Evolutionary conservation across 352 stramenopile species (phyloP).

Genomic region (Labyrinthula sp.): DNA sequence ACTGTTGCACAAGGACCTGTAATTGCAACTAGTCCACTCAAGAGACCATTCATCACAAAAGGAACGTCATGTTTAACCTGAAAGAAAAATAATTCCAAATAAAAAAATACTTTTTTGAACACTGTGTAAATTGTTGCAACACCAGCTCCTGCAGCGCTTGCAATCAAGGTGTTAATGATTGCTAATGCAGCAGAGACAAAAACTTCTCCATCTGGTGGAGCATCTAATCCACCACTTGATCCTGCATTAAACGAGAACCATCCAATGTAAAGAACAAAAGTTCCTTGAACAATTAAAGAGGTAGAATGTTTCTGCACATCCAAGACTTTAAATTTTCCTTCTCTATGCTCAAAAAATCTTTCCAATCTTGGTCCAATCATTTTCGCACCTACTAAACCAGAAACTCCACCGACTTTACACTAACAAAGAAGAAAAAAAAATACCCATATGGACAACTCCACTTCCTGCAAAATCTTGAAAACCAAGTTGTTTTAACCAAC

Average conservation of each 20-base stretch:
- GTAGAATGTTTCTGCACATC: too few relatives aligned
- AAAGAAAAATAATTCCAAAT: too few relatives aligned
- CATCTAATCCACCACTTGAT: slow-evolving; percentile 20
- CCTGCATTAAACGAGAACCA: slow-evolving; percentile 37
- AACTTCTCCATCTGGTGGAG: neutral
- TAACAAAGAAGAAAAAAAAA: too few relatives aligned
- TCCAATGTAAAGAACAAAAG: slow-evolving; percentile 32
- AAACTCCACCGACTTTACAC: slow-evolving; percentile 41
- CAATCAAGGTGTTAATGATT: slow-evolving; percentile 26
- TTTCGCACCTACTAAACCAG: slow-evolving; percentile 42
- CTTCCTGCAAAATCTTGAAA: slow-evolving; percentile 47
- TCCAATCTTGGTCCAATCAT: slow-evolving; percentile 31
- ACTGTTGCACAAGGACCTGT: slow-evolving; percentile 35
- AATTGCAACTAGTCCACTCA: slow-evolving; percentile 40
- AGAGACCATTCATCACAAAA: slow-evolving; percentile 37
- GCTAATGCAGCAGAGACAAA: slow-evolving; percentile 7
- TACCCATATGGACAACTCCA: slow-evolving; percentile 47
- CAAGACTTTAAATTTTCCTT: too few relatives aligned
- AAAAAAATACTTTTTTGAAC: too few relatives aligned
- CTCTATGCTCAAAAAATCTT: slow-evolving; percentile 27
- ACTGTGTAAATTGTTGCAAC: too few relatives aligned
- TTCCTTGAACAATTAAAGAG: slow-evolving; percentile 29
- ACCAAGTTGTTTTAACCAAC: too few relatives aligned
- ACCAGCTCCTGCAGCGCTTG: slow-evolving; percentile 19
- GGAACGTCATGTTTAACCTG: too few relatives aligned